Base-by-base conservation (phyloP, 306 rosid species). In the Prunus dulcis region DNA sequence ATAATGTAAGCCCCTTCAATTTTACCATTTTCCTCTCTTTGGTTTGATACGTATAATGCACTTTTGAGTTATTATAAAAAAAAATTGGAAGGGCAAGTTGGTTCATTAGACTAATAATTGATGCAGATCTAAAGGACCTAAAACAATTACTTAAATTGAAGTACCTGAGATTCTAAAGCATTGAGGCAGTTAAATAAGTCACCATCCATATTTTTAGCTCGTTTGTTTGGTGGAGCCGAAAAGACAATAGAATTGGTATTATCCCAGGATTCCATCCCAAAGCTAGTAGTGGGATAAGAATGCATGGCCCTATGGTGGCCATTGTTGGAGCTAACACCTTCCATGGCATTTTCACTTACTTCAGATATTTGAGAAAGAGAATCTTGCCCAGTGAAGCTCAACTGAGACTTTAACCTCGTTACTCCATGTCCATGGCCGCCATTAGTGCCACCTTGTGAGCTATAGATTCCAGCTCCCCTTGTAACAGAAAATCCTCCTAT, bases 301-400 rank as follows among this genome's bases (percentile, higher is more conserved):
- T 72, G 90, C 6, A 78, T 32, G 27, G 75, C 56, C 69, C 75
- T 76, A 38, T 78, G 88, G 61, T 72, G 86, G 62, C 84, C 79
- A 38, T 76, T 78, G 65, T 80, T 76, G 22, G 91, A 85, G 74
- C 72, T 77, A 64, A 82, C 70, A 28, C 85, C 88, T 11, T 86
- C 88, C 4, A 75, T 84, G 9, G 23, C 76, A 22, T 79, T 76
- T 46, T 91, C 91, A 8, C 76, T 81, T 51, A 86, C 86, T 79
- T 86, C 90, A 12, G 93, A 85, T 74, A 89, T 86, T 22, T 91
- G 93, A 49, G 96, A 89, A 56, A 85, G 84, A 68, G 89, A 91
- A 67, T 93, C 98, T 76, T 91, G 98, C 60, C 90, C 82, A 18
- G 90, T 89, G 81, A 92, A 92, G 82, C 98, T 94, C 88, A 94